Percentiles rank a stretch among this genome's conserved stretches.
phyloP scores from a whole-genome alignment of 2,329 filamentous ascomycete genomes.

The Trematosphaeria pertusa region DNA sequence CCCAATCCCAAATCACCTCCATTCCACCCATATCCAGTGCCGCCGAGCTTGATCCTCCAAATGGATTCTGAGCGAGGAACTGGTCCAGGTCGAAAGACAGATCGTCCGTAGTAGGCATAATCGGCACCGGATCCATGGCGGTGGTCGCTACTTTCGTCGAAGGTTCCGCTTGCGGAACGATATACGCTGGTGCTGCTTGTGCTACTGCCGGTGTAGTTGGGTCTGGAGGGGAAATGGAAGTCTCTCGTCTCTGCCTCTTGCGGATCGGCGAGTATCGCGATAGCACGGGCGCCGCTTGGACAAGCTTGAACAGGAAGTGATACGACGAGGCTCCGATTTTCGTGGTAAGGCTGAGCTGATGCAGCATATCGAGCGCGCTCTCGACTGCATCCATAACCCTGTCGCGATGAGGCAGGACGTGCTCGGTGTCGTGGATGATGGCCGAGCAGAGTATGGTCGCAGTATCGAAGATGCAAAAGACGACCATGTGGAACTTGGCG shows the following conservation, averaged over 20 bases:
- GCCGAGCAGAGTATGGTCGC: constrained; percentile 60
- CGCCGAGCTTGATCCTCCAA: constrained; percentile 15
- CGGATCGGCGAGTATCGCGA: constrained; percentile 14
- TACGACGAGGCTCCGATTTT: constrained; percentile 41
- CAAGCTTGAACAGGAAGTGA: constrained; percentile 39
- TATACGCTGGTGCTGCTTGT: background rate
- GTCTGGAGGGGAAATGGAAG: constrained; percentile 1
- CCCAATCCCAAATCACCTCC: constrained; percentile 44
- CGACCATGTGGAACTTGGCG: constrained; percentile 58
- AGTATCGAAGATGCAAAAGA: constrained; percentile 61
- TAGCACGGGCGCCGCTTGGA: constrained; percentile 35
- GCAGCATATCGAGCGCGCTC: constrained; percentile 35
- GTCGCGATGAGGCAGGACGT: constrained; percentile 50
- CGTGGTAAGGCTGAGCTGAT: constrained; percentile 35
- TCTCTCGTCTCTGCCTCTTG: constrained; percentile 27
- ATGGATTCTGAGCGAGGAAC: constrained; percentile 37
- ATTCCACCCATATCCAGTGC: constrained; percentile 37
- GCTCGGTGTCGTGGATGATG: constrained; percentile 58
- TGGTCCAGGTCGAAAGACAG: constrained; percentile 36
- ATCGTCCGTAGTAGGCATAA: constrained; percentile 21
- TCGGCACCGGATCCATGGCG: constrained; percentile 6
- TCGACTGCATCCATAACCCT: constrained; percentile 52
- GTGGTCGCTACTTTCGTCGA: constrained; percentile 1
- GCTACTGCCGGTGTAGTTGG: too few relatives aligned
- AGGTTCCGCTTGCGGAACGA: background rate